phyloP scores from a whole-genome alignment of 2,329 filamentous ascomycete species.

The Verticillium albo-atrum region DNA sequence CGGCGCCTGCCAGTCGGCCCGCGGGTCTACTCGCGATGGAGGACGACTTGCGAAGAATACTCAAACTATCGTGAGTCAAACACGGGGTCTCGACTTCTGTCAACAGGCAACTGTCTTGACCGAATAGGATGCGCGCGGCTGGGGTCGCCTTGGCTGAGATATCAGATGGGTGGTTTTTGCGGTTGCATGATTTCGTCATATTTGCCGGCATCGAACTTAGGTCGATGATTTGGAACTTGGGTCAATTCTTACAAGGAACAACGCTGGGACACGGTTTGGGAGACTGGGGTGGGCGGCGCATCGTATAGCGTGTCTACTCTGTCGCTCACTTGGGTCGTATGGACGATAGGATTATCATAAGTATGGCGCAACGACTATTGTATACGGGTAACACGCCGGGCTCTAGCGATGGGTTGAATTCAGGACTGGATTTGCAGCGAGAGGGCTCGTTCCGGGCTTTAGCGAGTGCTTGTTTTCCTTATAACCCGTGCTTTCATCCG shows the following conservation, averaged over 20 bases:
- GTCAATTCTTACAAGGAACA: not conserved
- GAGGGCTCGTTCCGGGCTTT: too few species aligned
- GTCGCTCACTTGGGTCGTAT: not conserved
- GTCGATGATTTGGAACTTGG: not conserved
- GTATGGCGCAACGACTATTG: not conserved
- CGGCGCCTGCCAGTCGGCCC: conserved; percentile 14
- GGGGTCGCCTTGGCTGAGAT: not conserved
- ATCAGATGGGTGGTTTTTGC: not conserved
- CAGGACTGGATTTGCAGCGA: not conserved
- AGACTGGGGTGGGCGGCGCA: not conserved
- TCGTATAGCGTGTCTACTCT: not conserved
- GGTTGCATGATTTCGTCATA: not conserved
- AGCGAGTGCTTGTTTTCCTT: too few species aligned
- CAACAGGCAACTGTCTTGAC: not conserved
- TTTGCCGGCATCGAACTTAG: not conserved
- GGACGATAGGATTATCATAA: not conserved
- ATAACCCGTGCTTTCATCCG: too few species aligned
- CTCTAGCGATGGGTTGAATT: not conserved
- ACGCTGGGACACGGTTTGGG: not conserved
- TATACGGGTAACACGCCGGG: not conserved
- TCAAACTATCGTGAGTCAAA: conserved; percentile 33
- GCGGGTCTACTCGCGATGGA: conserved; percentile 46
- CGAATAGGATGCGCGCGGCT: not conserved
- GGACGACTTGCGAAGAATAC: conserved; percentile 46
- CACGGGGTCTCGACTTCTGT: not conserved